A percentile compares a stretch with the other conserved stretches of the same genome.
Evolutionary conservation across 805 yeast species (phyloP).

Genomic region (Allodekkera sacchari): DNA sequence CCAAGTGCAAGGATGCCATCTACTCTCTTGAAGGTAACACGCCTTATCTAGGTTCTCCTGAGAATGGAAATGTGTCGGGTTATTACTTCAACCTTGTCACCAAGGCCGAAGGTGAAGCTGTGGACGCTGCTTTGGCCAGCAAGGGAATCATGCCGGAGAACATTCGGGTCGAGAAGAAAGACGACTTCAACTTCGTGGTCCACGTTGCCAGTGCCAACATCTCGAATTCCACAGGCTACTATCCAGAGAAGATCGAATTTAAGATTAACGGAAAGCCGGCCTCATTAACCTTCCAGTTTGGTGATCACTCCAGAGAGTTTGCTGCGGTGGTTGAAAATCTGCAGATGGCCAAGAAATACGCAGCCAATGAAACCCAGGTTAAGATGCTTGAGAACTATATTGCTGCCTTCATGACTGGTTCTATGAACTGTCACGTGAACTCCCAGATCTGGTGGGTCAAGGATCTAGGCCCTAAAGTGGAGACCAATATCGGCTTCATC

Average conservation of each 20-base stretch:
- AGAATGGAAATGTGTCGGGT: constrained; percentile 63
- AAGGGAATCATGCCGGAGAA: constrained; percentile 69
- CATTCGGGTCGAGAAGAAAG: constrained; percentile 58
- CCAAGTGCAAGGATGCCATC: constrained; percentile 37
- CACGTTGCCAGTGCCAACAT: constrained; percentile 58
- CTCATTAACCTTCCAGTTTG: constrained; percentile 51
- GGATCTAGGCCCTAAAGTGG: constrained; percentile 71
- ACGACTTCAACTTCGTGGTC: constrained; percentile 42
- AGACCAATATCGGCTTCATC: constrained; percentile 81
- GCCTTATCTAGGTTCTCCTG: constrained; percentile 69
- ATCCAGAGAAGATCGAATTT: constrained; percentile 39
- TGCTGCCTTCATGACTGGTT: constrained; percentile 69
- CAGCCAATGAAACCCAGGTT: constrained; percentile 65
- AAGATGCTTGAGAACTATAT: constrained; percentile 61
- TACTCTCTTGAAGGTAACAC: constrained; percentile 41
- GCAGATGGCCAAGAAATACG: constrained; percentile 46
- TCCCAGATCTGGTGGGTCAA: constrained; percentile 86
- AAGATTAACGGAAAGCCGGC: constrained; percentile 30
- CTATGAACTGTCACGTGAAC: constrained; percentile 75
- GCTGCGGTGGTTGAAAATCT: constrained; percentile 47
- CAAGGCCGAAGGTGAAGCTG: constrained; percentile 53
- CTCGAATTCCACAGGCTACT: constrained; percentile 45
- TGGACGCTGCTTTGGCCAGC: constrained; percentile 58
- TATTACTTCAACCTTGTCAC: constrained; percentile 57
- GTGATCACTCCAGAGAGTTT: constrained; percentile 71